Evolutionary conservation across 331 rosid genomes (phyloP), one percentile per base, ranked within the genome.

Genomic region (Arachis monticola): DNA sequence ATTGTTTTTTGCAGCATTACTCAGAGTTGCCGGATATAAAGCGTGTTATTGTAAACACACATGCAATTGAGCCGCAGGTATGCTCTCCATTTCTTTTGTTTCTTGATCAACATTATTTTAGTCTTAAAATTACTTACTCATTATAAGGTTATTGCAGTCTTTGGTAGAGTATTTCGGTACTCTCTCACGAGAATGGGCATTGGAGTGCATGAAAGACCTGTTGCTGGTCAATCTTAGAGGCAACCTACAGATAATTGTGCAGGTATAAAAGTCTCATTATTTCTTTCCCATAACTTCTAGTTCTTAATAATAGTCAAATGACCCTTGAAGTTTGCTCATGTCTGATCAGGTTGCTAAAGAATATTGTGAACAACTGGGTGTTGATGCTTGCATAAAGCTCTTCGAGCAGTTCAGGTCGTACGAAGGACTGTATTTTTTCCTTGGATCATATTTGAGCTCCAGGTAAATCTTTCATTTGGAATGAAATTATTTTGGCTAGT

Each of bases 161-260:
- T 98, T 95, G 59, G 98, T 95, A 56, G 99, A 95, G 80, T 95
- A 92, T 82, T 95, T 95, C 10, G 99, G 99, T n/a, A 92, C 99
- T 48, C 85, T 95, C 60, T 95, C 99, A 14, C 85, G 83, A 42
- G 99, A 95, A 79, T 95, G 99, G 99, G 99, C 93, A n/a, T 76
- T 95, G 83, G 99, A 95, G 84, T 95, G 99, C 63, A 95, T 95
- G 99, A 95, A 95, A 85, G 99, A 95, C 85, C 96, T 95, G 77
- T 83, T 95, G 75, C 51, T 95, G 85, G 99, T 95, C 80, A 95
- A 95, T 84, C 92, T 95, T 76, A 89, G 99, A 77, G 99, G 96
- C 72, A 95, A 95, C 82, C 97, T 95, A 64, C 99, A 95, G 91
- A 89, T 95, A 63, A 95, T 95, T 79, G 99, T 95, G 75, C 99